Conservation (phyloP, 2,329 filamentous ascomycete species). For the Arthrobotrys sinensis region DNA sequence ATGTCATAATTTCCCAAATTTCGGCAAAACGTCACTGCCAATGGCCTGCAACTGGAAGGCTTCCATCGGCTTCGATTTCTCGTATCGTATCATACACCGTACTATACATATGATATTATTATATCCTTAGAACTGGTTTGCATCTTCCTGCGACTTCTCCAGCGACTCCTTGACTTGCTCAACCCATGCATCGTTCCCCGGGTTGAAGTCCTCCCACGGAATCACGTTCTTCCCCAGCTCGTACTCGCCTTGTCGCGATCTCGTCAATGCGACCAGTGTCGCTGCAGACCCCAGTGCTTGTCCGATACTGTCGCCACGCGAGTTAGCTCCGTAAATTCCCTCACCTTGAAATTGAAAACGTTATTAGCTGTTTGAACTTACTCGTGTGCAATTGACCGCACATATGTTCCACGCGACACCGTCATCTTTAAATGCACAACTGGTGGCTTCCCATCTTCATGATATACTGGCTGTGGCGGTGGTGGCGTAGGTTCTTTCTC, state of each 20-base stretch:
- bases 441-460: conserved; percentile 74
- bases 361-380: conserved; percentile 39
- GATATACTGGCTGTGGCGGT: conserved; percentile 49
- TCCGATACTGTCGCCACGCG: conserved; percentile 72
- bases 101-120: conserved; percentile 1
- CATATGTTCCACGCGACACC: conserved; percentile 96
- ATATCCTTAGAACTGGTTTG: conserved; percentile 10
- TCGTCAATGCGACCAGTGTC: conserved; percentile 86
- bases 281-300: conserved; percentile 84
- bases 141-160: conserved; percentile 19
- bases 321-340: conserved; percentile 5
- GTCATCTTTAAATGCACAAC: conserved; percentile 90
- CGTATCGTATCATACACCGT: conserved; percentile 33
- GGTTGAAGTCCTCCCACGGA: conserved; percentile 63
- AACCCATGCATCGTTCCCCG: conserved; percentile 41
- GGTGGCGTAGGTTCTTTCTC: conserved; percentile 47
- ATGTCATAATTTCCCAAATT: conserved; percentile 42
- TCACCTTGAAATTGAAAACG: neutral
- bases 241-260: conserved; percentile 86
- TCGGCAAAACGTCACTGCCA: conserved; percentile 56
- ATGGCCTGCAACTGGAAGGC: conserved; percentile 13
- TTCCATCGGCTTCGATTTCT: conserved; percentile 15
- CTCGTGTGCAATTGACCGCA: conserved; percentile 93
- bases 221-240: conserved; percentile 73
- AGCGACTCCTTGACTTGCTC: conserved; percentile 41